Conservation (phyloP, 345 rosid species). For the Brassica juncea region DNA sequence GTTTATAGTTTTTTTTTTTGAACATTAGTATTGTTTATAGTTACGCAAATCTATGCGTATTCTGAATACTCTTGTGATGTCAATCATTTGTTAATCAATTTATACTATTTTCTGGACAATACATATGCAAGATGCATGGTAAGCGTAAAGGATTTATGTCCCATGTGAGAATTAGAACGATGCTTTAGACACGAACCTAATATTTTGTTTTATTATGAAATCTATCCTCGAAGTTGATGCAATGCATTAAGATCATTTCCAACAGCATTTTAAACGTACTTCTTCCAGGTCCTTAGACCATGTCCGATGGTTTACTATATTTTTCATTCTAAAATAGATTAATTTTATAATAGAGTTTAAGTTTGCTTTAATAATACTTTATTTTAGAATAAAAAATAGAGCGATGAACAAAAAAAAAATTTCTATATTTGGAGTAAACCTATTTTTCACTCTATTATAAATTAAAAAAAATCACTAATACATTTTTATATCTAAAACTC, state of each 20-base stretch:
- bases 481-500: too few species aligned
- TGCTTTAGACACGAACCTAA: constrained; percentile 15
- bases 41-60: neutral
- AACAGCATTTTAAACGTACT: neutral
- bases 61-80: neutral
- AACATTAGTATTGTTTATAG: neutral
- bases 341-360: too few species aligned
- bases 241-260: neutral
- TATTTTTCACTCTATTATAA: too few species aligned
- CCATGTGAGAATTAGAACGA: constrained; percentile 33
- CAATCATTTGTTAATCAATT: neutral
- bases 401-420: too few species aligned
- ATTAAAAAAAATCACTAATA: too few species aligned
- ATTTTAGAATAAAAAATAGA: too few species aligned
- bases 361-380: too few species aligned
- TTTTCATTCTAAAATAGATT: too few species aligned
- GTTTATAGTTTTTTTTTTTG: neutral
- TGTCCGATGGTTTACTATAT: too few species aligned
- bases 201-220: constrained; percentile 27
- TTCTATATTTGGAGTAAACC: too few species aligned
- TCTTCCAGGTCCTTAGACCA: constrained; percentile 1
- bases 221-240: neutral
- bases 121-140: neutral
- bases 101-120: neutral
- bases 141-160: constrained; percentile 12